Evolutionary conservation across 306 rosid genomes (phyloP).

Genomic region (Bauhinia variegata): DNA sequence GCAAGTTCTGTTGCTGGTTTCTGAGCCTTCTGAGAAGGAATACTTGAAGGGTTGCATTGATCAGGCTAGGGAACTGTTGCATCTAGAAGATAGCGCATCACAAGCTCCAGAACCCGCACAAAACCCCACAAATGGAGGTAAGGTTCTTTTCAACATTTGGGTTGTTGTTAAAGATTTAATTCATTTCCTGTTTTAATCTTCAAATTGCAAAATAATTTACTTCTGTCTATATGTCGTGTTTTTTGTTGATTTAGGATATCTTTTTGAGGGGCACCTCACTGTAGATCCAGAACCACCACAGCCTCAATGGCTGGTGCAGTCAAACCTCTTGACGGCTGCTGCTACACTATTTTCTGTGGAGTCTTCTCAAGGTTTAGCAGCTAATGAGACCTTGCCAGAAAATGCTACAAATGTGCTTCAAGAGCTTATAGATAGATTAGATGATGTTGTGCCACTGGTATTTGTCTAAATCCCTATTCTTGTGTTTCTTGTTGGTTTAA

Average conservation of each 20-base stretch:
- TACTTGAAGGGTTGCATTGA: conserved; percentile 61
- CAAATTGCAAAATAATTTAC: background rate
- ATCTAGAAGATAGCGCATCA: conserved; percentile 53
- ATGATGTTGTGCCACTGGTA: conserved; percentile 70
- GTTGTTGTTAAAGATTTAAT: background rate
- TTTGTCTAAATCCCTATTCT: conserved; percentile 10
- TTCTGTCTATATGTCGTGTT: background rate
- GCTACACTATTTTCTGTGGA: conserved; percentile 68
- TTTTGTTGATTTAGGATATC: conserved; percentile 62
- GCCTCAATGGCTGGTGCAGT: conserved; percentile 88
- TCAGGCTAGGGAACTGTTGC: conserved; percentile 73
- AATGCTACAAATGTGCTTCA: conserved; percentile 57
- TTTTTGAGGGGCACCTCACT: conserved; percentile 95
- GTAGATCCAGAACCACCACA: conserved; percentile 91
- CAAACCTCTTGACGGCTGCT: conserved; percentile 72
- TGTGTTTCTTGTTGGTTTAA: background rate
- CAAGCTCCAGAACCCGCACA: conserved; percentile 40
- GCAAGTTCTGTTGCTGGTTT: conserved; percentile 52
- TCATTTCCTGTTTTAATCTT: conserved; percentile 11
- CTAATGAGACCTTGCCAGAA: conserved; percentile 43
- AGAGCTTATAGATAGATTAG: conserved; percentile 68
- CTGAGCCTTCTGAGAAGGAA: conserved; percentile 63
- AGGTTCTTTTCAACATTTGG: background rate
- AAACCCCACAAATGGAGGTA: conserved; percentile 56
- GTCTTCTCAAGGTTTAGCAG: conserved; percentile 59